A percentile compares a stretch with the other conserved stretches of the same genome.
Evolutionary conservation across 2,329 filamentous ascomycete genomes (phyloP).

Genomic region (Verticillium nonalfalfae): DNA sequence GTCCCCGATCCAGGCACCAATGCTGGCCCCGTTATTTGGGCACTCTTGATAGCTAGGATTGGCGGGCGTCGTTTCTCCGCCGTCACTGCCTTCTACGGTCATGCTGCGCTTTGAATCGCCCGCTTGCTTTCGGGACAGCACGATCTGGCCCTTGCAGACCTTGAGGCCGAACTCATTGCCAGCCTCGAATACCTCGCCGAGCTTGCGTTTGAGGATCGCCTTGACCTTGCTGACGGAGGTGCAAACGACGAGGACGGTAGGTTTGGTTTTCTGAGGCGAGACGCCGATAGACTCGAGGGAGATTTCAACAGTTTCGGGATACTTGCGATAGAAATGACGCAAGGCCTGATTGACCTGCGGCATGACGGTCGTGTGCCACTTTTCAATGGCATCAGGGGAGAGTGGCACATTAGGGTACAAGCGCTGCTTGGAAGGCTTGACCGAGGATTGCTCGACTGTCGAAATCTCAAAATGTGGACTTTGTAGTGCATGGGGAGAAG

Average conservation of each 20-base stretch:
- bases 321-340: constrained; percentile 63
- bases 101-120: constrained; percentile 9
- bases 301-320: constrained; percentile 72
- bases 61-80: constrained; percentile 34
- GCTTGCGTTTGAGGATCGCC: constrained; percentile 61
- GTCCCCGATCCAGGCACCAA: constrained; percentile 81
- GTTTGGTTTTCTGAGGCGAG: constrained; percentile 56
- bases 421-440: constrained; percentile 20
- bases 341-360: constrained; percentile 68
- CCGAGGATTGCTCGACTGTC: not conserved
- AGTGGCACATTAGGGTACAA: constrained; percentile 55
- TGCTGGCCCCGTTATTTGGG: constrained; percentile 82
- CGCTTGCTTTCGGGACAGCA: constrained; percentile 51
- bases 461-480: not conserved
- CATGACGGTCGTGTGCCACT: constrained; percentile 67
- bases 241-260: constrained; percentile 73
- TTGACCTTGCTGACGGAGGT: constrained; percentile 68
- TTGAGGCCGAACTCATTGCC: constrained; percentile 58
- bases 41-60: constrained; percentile 75
- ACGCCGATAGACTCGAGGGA: constrained; percentile 70
- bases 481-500: not conserved
- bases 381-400: constrained; percentile 55
- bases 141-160: constrained; percentile 63
- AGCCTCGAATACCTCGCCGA: constrained; percentile 59
- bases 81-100: constrained; percentile 24